Percentiles rank a stretch among this genome's conserved stretches.
These are phyloP conservation scores for Schwanniomyces etchellsii DNA, from an alignment of 1,139 yeast genomes.

Conservation along the genomic window DNA sequence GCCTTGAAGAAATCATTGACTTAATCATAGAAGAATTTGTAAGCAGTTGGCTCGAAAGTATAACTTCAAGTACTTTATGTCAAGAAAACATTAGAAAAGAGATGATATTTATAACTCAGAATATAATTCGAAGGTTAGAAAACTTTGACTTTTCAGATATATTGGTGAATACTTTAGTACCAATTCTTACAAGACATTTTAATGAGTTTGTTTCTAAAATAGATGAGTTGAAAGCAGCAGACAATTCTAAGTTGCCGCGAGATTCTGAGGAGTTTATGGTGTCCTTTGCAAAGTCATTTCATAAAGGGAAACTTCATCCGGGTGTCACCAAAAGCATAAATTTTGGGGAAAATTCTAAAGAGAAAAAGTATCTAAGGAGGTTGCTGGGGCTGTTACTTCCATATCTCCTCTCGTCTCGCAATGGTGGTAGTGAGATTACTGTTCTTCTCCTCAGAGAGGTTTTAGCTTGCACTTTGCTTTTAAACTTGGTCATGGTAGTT, in stretches of 20 bases:
- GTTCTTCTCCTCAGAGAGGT: slow-evolving; percentile 56
- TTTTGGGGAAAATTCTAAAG: slow-evolving; percentile 35
- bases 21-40: slow-evolving; percentile 58
- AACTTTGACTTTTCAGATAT: slow-evolving; percentile 52
- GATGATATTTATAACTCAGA: slow-evolving; percentile 36
- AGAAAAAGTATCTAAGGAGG: slow-evolving; percentile 47
- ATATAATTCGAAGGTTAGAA: slow-evolving; percentile 36
- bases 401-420: slow-evolving; percentile 42
- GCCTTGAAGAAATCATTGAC: slow-evolving; percentile 47
- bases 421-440: slow-evolving; percentile 46
- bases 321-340: slow-evolving; percentile 46
- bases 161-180: slow-evolving; percentile 54
- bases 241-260: slow-evolving; percentile 11
- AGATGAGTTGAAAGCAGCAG: slow-evolving; percentile 24
- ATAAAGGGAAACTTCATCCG: slow-evolving; percentile 54
- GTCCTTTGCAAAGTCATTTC: slow-evolving; percentile 56
- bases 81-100: slow-evolving; percentile 48
- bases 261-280: slow-evolving; percentile 46
- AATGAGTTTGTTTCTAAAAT: slow-evolving; percentile 50
- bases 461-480: slow-evolving; percentile 42
- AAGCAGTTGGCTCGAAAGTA: slow-evolving; percentile 53
- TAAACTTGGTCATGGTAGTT: slow-evolving; percentile 49
- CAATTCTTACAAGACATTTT: slow-evolving; percentile 64
- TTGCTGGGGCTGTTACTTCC: slow-evolving; percentile 45
- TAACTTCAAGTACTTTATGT: slow-evolving; percentile 46